These are phyloP conservation scores for Myriosclerotinia curreyana DNA, from an alignment of 2,329 filamentous ascomycete species.

Conservation along the genomic window DNA sequence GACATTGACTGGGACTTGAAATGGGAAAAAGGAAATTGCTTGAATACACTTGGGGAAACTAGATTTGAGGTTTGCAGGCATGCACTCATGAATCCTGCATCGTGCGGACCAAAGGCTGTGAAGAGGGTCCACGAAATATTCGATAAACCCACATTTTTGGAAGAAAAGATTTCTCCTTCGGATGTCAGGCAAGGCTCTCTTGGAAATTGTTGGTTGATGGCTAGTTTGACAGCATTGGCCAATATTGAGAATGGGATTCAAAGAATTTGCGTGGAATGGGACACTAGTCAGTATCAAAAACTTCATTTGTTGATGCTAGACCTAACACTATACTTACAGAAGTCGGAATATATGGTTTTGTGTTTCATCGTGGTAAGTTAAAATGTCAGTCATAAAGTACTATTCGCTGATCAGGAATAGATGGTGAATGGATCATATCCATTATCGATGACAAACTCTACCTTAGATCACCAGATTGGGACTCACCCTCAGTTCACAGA, in stretches of 20 bases:
- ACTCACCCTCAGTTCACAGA: constrained; percentile 72
- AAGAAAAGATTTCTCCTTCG: constrained; percentile 72
- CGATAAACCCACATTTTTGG: constrained; percentile 71
- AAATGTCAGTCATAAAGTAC: neutral
- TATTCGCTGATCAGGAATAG: constrained; percentile 38
- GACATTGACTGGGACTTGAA: constrained; percentile 61
- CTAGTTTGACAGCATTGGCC: constrained; percentile 71
- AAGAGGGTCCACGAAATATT: constrained; percentile 76
- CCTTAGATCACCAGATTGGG: constrained; percentile 77
- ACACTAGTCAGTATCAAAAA: constrained; percentile 46
- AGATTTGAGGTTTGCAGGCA: constrained; percentile 52
- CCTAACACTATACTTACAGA: constrained; percentile 35
- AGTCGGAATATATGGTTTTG: constrained; percentile 85
- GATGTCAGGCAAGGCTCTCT: constrained; percentile 77
- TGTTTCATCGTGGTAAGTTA: constrained; percentile 62
- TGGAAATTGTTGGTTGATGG: constrained; percentile 86
- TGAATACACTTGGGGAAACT: constrained; percentile 34
- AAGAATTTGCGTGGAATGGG: constrained; percentile 70
- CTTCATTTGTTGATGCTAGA: neutral
- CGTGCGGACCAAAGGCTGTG: constrained; percentile 66
- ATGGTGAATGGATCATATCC: constrained; percentile 88
- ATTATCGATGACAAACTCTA: constrained; percentile 91
- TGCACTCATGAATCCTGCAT: constrained; percentile 47
- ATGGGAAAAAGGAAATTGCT: constrained; percentile 39
- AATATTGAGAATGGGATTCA: constrained; percentile 70